These are phyloP conservation scores for Coriaria nepalensis DNA, from an alignment of 306 rosid genomes.

Conservation along the genomic window DNA sequence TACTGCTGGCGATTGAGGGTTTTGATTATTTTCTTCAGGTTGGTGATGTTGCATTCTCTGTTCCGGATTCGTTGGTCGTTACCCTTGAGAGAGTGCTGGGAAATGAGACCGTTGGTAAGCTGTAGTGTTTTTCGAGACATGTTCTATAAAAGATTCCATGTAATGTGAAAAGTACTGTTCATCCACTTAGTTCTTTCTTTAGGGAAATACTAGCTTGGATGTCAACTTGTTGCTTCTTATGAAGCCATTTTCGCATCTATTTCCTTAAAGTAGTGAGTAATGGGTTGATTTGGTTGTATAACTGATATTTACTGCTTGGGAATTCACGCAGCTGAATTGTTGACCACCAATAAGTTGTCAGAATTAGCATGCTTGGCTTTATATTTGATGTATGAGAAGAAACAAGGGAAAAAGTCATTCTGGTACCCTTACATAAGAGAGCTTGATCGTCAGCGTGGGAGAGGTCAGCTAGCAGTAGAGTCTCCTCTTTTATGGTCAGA, in stretches of 20 bases:
- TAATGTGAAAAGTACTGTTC: too few relatives aligned
- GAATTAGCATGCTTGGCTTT: slow-evolving; percentile 98
- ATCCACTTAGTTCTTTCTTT: too few relatives aligned
- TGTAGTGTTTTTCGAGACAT: slow-evolving; percentile 17
- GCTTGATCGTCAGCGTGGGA: slow-evolving; percentile 94
- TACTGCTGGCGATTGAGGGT: too few relatives aligned
- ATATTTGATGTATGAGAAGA: slow-evolving; percentile 98
- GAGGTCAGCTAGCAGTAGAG: slow-evolving; percentile 88
- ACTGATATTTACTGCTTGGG: slow-evolving; percentile 13
- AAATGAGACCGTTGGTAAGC: slow-evolving; percentile 82
- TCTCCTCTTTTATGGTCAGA: slow-evolving; percentile 93
- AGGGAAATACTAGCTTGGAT: too few relatives aligned
- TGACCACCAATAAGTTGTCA: slow-evolving; percentile 87
- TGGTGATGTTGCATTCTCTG: slow-evolving; percentile 84
- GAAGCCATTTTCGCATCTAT: too few relatives aligned
- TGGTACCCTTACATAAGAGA: slow-evolving; percentile 88
- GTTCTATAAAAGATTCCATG: too few relatives aligned
- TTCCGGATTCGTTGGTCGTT: slow-evolving; percentile 77
- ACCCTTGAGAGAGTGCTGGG: slow-evolving; percentile 91
- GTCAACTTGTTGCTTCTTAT: too few relatives aligned
- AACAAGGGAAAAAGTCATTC: slow-evolving; percentile 93
- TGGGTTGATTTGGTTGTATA: not conserved
- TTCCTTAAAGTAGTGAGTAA: too few relatives aligned
- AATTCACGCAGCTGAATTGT: slow-evolving; percentile 67
- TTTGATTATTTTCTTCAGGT: too few relatives aligned